phyloP scores from a whole-genome alignment of 2,329 filamentous ascomycete species.

The Colletotrichum siamense region DNA sequence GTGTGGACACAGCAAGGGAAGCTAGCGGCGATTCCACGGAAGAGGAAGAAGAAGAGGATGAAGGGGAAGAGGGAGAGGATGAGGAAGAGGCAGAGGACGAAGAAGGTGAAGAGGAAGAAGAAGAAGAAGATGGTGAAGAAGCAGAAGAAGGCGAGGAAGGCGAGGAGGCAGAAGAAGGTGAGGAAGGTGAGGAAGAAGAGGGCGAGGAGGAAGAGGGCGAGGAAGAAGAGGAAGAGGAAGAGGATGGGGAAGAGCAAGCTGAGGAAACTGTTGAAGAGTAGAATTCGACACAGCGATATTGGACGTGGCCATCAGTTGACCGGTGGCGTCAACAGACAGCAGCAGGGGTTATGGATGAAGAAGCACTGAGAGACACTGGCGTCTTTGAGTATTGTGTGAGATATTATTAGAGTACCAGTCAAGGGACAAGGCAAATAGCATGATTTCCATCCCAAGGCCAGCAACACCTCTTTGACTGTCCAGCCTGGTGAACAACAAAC shows the following conservation, averaged over 20 bases:
- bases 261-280: background rate
- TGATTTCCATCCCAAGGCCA: background rate
- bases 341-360: background rate
- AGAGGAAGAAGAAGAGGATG: constrained; percentile 30
- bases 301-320: background rate
- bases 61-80: constrained; percentile 18
- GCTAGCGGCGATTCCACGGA: constrained; percentile 23
- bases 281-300: background rate
- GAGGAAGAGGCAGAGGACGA: constrained; percentile 19
- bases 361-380: background rate
- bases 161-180: constrained; percentile 16
- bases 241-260: background rate
- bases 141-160: constrained; percentile 16
- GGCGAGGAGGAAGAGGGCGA: constrained; percentile 30
- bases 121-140: constrained; percentile 15
- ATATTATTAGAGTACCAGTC: background rate
- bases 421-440: background rate
- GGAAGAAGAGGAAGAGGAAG: background rate
- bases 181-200: constrained; percentile 4
- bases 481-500: background rate
- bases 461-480: background rate
- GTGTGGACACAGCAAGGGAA: constrained; percentile 30
- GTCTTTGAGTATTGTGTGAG: background rate
- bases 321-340: background rate
- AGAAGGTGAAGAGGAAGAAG: constrained; percentile 3